phyloP scores from a whole-genome alignment of 2,329 filamentous ascomycete species.

The Botrytis hyacinthi region DNA sequence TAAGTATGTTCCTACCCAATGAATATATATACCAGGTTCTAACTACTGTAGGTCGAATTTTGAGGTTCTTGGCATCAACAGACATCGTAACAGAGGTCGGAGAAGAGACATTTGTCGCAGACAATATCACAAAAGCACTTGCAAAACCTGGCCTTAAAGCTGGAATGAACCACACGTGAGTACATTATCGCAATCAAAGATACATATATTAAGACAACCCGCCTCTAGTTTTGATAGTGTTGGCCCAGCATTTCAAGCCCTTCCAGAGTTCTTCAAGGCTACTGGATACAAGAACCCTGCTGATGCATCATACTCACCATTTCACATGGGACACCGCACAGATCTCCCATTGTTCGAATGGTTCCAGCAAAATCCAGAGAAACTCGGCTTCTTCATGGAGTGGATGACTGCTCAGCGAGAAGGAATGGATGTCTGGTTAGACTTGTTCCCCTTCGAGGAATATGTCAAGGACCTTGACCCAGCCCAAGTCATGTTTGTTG shows the following conservation, averaged over 20 bases:
- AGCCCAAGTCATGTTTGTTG: conserved; percentile 39
- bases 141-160: neutral
- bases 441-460: conserved; percentile 8
- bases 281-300: neutral
- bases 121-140: conserved; percentile 6
- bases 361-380: neutral
- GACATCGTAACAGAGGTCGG: conserved; percentile 2
- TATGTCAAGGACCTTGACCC: neutral
- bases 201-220: neutral
- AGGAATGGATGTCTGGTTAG: conserved; percentile 3
- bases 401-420: conserved; percentile 5
- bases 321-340: neutral
- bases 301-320: neutral
- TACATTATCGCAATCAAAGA: neutral
- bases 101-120: neutral
- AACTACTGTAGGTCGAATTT: neutral
- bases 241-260: neutral
- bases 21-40: neutral
- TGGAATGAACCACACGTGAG: conserved; percentile 6
- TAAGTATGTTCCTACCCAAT: neutral
- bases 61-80: neutral
- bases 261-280: neutral
- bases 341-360: conserved; percentile 5
- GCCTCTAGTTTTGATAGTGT: neutral
- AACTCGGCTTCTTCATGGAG: neutral